These are phyloP conservation scores for Salinomyces thailandicus DNA, from an alignment of 2,329 filamentous ascomycete genomes.

Conservation along the genomic window DNA sequence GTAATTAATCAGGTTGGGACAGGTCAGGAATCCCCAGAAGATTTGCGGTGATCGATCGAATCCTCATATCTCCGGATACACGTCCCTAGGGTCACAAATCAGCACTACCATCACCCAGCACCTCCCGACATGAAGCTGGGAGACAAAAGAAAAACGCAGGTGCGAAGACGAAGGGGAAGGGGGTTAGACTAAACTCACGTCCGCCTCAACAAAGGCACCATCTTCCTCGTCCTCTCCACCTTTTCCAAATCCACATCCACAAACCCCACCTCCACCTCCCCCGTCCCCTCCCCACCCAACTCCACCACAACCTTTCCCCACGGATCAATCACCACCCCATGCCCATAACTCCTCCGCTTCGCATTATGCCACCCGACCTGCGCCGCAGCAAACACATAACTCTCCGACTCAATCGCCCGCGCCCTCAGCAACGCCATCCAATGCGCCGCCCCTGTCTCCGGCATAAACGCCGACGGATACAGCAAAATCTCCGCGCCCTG, in stretches of 20 bases:
- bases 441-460: constrained; percentile 73
- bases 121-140: too few relatives aligned
- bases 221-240: constrained; percentile 28
- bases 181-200: constrained; percentile 21
- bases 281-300: constrained; percentile 41
- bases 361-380: constrained; percentile 66
- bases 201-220: constrained; percentile 26
- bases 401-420: constrained; percentile 79
- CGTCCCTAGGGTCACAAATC: too few relatives aligned
- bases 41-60: too few relatives aligned
- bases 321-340: constrained; percentile 74
- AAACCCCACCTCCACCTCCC: constrained; percentile 33
- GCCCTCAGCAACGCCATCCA: constrained; percentile 73
- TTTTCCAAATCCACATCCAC: constrained; percentile 30
- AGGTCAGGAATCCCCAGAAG: too few relatives aligned
- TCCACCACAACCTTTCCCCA: constrained; percentile 69
- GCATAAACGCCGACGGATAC: constrained; percentile 84
- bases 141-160: too few relatives aligned
- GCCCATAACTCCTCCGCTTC: constrained; percentile 72
- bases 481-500: constrained; percentile 65
- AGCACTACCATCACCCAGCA: too few relatives aligned
- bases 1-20: too few relatives aligned
- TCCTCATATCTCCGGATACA: too few relatives aligned
- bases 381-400: constrained; percentile 76
- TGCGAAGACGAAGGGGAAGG: background rate